Percentiles rank a stretch among this genome's conserved stretches.
phyloP scores from a whole-genome alignment of 129 eudicot genomes.

The Saposhnikovia divaricata region DNA sequence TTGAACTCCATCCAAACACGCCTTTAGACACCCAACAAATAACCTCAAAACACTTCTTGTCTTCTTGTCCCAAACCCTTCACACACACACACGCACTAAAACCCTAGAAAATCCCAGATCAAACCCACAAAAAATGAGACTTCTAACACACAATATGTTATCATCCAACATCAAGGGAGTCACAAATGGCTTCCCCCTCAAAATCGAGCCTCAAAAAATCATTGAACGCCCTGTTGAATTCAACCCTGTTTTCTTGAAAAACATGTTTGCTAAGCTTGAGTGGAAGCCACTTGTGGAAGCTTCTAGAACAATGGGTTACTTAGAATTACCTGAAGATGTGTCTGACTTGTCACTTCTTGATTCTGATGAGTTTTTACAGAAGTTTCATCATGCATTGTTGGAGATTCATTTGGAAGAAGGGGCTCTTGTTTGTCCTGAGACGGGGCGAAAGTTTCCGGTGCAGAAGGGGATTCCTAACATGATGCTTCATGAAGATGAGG shows the following conservation, averaged over 20 bases:
- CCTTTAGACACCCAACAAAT: background rate
- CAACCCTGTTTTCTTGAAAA: slow-evolving; percentile 61
- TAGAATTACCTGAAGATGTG: slow-evolving; percentile 62
- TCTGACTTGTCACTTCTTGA: slow-evolving; percentile 50
- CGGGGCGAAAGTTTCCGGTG: slow-evolving; percentile 81
- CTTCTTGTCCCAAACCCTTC: slow-evolving; percentile 36
- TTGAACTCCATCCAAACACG: background rate
- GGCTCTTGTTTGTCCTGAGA: slow-evolving; percentile 83
- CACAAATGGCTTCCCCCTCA: slow-evolving; percentile 69
- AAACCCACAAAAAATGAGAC: slow-evolving; percentile 41
- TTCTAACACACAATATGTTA: slow-evolving; percentile 87
- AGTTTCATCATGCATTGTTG: slow-evolving; percentile 83
- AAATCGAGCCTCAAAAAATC: slow-evolving; percentile 53
- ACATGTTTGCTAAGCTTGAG: slow-evolving; percentile 77
- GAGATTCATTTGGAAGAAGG: slow-evolving; percentile 94
- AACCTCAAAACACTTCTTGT: background rate
- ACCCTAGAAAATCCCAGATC: background rate
- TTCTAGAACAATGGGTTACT: slow-evolving; percentile 57
- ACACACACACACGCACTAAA: background rate
- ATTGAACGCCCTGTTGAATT: slow-evolving; percentile 54
- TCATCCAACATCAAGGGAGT: slow-evolving; percentile 94
- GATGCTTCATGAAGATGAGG: slow-evolving; percentile 96
- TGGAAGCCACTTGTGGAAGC: slow-evolving; percentile 80
- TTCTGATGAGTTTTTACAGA: slow-evolving; percentile 59
- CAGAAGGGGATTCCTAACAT: slow-evolving; percentile 88